Evolutionary conservation across 768 basidiomycete species (phyloP).

Genomic region (Dentipellis sp.): DNA sequence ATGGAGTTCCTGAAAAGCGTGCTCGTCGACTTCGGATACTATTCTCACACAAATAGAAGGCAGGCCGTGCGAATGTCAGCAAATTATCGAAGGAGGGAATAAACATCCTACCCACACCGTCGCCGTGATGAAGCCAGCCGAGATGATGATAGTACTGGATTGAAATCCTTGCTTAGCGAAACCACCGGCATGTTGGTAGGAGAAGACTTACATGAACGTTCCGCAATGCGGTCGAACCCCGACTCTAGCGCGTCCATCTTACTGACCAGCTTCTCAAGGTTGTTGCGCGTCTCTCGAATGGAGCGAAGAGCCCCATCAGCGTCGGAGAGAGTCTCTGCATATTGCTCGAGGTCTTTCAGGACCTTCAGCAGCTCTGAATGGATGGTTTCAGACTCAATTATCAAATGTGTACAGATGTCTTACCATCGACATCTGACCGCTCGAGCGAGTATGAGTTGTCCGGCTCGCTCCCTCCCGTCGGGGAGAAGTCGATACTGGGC

Average conservation of each 20-base stretch:
- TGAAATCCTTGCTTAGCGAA: conserved; percentile 1
- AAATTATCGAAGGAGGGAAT: not conserved
- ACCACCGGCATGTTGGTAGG: not conserved
- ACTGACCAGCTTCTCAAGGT: conserved; percentile 58
- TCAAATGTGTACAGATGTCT: conserved; percentile 13
- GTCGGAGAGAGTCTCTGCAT: conserved; percentile 37
- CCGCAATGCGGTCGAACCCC: conserved; percentile 81
- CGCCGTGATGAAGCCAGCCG: conserved; percentile 58
- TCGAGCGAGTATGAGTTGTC: conserved; percentile 50
- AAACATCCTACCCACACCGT: conserved; percentile 45
- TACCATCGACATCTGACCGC: conserved; percentile 64
- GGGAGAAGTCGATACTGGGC: conserved; percentile 72
- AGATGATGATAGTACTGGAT: conserved; percentile 67
- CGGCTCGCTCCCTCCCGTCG: conserved; percentile 51
- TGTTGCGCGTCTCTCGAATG: conserved; percentile 48
- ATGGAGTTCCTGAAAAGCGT: conserved; percentile 62
- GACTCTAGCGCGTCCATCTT: conserved; percentile 76
- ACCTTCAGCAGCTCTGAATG: conserved; percentile 47
- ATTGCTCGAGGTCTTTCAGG: conserved; percentile 57
- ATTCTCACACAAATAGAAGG: conserved; percentile 4
- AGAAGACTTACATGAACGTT: conserved; percentile 60
- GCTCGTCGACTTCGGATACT: conserved; percentile 72
- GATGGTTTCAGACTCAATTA: no score
- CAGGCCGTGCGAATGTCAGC: conserved; percentile 6
- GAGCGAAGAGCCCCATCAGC: conserved; percentile 37